phyloP scores from a whole-genome alignment of 139 green algal genomes.

The Marvania coccoides region DNA sequence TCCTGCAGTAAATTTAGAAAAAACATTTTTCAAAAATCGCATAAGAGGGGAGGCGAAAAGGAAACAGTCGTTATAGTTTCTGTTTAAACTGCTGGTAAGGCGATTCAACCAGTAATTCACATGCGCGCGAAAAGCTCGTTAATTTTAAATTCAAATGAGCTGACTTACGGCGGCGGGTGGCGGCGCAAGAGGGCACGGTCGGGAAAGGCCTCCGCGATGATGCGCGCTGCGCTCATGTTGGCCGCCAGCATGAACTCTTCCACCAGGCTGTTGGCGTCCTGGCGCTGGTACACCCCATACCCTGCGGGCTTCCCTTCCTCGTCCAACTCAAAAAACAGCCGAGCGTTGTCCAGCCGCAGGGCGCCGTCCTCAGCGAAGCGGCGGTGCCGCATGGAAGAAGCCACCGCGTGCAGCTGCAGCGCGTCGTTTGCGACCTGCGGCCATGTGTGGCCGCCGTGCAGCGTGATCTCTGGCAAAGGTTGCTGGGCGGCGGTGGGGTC shows the following conservation, averaged over 20 bases:
- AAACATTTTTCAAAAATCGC: too few relatives aligned
- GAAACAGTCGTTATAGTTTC: too few relatives aligned
- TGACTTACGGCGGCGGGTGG: constrained; percentile 50
- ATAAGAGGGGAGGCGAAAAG: too few relatives aligned
- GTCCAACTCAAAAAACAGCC: constrained; percentile 73
- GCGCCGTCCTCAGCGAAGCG: constrained; percentile 47
- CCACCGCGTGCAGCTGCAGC: constrained; percentile 56
- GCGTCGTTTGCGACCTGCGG: constrained; percentile 58
- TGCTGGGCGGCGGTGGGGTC: background rate
- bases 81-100: too few relatives aligned
- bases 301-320: constrained; percentile 54
- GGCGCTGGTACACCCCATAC: constrained; percentile 15
- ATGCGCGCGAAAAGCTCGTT: too few relatives aligned
- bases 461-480: background rate
- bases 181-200: constrained; percentile 59
- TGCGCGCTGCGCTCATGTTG: constrained; percentile 76
- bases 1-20: too few relatives aligned
- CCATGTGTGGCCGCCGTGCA: constrained; percentile 56
- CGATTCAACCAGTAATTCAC: too few relatives aligned
- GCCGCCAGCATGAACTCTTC: constrained; percentile 99
- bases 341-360: constrained; percentile 73
- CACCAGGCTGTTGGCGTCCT: constrained; percentile 84
- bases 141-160: too few relatives aligned
- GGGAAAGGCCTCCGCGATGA: constrained; percentile 65
- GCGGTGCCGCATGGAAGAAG: constrained; percentile 32